These are phyloP conservation scores for Monosporascus sp. DNA, from an alignment of 2,329 filamentous ascomycete genomes.

Conservation along the genomic window DNA sequence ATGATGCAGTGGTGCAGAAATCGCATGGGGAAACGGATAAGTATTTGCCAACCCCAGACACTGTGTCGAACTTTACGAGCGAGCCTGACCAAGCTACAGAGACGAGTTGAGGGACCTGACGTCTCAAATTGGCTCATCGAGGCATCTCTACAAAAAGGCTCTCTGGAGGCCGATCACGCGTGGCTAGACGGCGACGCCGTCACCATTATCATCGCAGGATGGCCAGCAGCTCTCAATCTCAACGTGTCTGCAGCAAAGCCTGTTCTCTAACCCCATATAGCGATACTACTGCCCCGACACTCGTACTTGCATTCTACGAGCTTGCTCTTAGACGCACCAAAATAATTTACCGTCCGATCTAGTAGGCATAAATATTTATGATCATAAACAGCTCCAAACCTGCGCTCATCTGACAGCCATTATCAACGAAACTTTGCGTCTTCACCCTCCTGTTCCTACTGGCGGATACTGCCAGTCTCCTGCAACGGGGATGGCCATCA, in stretches of 20 bases:
- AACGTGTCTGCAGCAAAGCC: background rate
- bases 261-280: background rate
- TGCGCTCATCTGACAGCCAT: conserved; percentile 18
- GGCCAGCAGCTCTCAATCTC: background rate
- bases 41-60: background rate
- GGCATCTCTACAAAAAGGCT: conserved; percentile 7
- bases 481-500: conserved; percentile 18
- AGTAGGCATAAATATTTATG: conserved; percentile 7
- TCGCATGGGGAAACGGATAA: conserved; percentile 7
- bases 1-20: conserved; percentile 8
- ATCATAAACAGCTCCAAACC: conserved; percentile 8
- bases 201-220: conserved; percentile 9
- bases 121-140: conserved; percentile 11
- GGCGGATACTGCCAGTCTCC: conserved; percentile 21
- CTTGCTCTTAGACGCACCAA: conserved; percentile 5
- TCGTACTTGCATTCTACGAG: conserved; percentile 9
- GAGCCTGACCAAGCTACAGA: conserved; percentile 4
- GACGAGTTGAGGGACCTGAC: conserved; percentile 4
- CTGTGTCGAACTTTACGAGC: background rate
- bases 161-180: conserved; percentile 5
- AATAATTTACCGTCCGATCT: conserved; percentile 5
- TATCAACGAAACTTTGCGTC: conserved; percentile 25
- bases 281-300: conserved; percentile 9
- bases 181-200: conserved; percentile 10
- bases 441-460: conserved; percentile 22